Evolutionary conservation across 2,329 filamentous ascomycete genomes (phyloP), one percentile per base, ranked within the genome.

Genomic region (Clonostachys chloroleuca): DNA sequence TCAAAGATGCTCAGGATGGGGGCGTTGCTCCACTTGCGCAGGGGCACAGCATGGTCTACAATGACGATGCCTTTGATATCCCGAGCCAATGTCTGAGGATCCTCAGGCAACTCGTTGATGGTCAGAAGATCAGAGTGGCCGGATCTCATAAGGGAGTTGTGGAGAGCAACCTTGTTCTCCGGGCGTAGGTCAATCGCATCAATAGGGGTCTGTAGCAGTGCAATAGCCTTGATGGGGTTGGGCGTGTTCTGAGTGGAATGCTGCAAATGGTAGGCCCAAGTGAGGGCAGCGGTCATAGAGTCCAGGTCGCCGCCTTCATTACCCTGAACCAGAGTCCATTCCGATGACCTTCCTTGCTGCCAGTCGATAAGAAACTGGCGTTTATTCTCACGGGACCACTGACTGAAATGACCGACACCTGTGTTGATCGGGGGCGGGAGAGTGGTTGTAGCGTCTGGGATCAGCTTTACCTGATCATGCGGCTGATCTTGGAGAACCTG

Each of bases 331-430:
- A 74, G 59, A 13, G 59, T 67, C 71, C 71, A 74, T 55, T 74
- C 66, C 20, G 63, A 62, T 5, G 62, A 60, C 47, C 56, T 60
- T 12, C 66, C 66, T 5, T 59, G 64, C 50, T 74, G 71, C 70
- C 71, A 74, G 55, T 74, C 71, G 49, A 72, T 59, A 43, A 73
- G 54, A 43, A 74, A 74, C 13, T 64, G 57, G 40, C 68, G 70
- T 59, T 74, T 74, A 16, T 63, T 72, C 12, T 62, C 64, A 35
- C 71, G 68, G 24, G 66, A 69, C 71, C 71, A 74, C 53, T 74
- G 69, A 56, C 67, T 71, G 57, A 74, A 73, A 58, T 74, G 70
- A 34, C 71, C 71, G 12, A 72, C 69, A 14, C 71, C 71, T 17
- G 47, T 30, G 8, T 30, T 30, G 24, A 30, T 30, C 8, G 24